These are phyloP conservation scores for Chloranthus sessilifolius DNA, from an alignment of 164 flowering plant genomes.

Conservation along the genomic window DNA sequence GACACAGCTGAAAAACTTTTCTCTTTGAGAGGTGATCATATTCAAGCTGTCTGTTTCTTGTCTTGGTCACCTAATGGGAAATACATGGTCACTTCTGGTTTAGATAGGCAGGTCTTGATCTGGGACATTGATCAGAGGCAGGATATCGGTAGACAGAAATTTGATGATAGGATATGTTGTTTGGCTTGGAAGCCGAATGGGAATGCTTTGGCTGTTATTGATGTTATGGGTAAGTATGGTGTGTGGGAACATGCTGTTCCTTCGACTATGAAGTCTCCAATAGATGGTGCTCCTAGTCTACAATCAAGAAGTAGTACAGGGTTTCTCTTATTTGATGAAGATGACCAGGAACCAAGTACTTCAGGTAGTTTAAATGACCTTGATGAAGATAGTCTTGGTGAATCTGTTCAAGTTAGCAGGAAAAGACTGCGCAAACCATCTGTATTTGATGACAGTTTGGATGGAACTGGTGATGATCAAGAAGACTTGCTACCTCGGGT, in stretches of 20 bases:
- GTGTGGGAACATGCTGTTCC: constrained; percentile 89
- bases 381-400: constrained; percentile 65
- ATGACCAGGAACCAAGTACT: constrained; percentile 45
- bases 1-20: constrained; percentile 90
- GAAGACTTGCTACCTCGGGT: constrained; percentile 29
- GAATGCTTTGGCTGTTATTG: constrained; percentile 87
- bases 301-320: constrained; percentile 53
- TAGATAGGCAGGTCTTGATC: constrained; percentile 77
- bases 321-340: constrained; percentile 66
- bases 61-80: constrained; percentile 98
- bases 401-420: constrained; percentile 50
- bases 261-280: constrained; percentile 83
- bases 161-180: constrained; percentile 68
- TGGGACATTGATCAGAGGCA: constrained; percentile 86
- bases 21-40: constrained; percentile 82
- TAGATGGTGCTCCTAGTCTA: constrained; percentile 60
- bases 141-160: constrained; percentile 86
- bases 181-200: constrained; percentile 94
- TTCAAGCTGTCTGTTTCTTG: constrained; percentile 62
- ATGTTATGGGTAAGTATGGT: constrained; percentile 88
- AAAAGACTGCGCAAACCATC: constrained; percentile 62
- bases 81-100: constrained; percentile 88
- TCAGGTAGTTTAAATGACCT: constrained; percentile 68
- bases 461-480: constrained; percentile 42
- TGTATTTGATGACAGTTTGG: constrained; percentile 32